phyloP scores from a whole-genome alignment of 179 eudicot genomes.

The Patellifolia procumbens region DNA sequence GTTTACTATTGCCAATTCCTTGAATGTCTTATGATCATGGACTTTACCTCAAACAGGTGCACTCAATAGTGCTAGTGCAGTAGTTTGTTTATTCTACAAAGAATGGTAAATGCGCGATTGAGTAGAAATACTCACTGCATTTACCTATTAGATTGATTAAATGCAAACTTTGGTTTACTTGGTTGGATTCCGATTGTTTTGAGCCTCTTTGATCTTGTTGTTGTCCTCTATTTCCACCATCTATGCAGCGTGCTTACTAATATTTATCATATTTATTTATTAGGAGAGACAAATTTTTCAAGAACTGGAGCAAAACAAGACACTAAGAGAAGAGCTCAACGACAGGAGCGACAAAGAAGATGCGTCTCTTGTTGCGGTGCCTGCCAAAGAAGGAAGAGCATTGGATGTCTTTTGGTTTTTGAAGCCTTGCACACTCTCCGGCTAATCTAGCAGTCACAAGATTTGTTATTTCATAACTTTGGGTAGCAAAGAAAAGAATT shows the following conservation, averaged over 20 bases:
- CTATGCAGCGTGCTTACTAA: background rate
- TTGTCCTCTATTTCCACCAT: background rate
- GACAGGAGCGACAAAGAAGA: constrained; percentile 28
- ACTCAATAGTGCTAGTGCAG: too few relatives aligned
- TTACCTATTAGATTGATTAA: too few relatives aligned
- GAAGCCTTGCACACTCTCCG: constrained; percentile 76
- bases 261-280: background rate
- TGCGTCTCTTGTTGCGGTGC: constrained; percentile 20
- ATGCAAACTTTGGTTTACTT: background rate
- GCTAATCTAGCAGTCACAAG: constrained; percentile 13
- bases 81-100: too few relatives aligned
- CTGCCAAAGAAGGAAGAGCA: constrained; percentile 50
- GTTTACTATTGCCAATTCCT: background rate
- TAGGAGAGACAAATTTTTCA: constrained; percentile 66
- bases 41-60: background rate
- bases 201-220: background rate
- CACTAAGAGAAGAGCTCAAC: constrained; percentile 29
- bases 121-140: too few relatives aligned
- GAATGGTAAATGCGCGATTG: too few relatives aligned
- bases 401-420: constrained; percentile 86
- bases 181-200: background rate
- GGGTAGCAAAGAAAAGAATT: background rate
- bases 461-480: background rate
- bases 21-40: background rate
- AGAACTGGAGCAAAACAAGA: constrained; percentile 41